Evolutionary conservation across 2,329 filamentous ascomycete genomes (phyloP), one percentile per base, ranked within the genome.

Genomic region (Penicillium hesseltinei): DNA sequence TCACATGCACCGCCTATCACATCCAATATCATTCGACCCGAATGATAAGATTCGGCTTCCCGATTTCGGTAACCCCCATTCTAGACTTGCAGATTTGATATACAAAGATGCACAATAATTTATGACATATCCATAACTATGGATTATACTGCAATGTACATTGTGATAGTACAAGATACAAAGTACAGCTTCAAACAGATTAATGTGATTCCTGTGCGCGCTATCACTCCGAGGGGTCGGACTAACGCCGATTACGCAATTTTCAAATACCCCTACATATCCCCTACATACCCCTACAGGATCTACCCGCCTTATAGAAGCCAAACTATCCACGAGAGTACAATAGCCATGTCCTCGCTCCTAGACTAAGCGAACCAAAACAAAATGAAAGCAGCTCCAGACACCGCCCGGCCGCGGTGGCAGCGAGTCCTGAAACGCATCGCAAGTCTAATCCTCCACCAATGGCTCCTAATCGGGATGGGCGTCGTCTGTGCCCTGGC

Each of bases 381-480:
- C 10, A 19, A 29, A 27, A 56, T 54, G 51, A 11, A 49, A 25
- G 15, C 19, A 35, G 17, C 44, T 21, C 25, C 17, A 6, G 36
- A 42, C 13, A 4, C 27, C 27, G 7, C 44, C 11, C 27, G 10
- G 27, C 42, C 42, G 17, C 44, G 54, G 21, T 58, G 58, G 56
- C 53, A 63, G 33, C 51, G 31, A 40, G 53, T 56, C 25, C 19
- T 57, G n/a, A 70, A 68, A 42, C 62, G 57, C 13, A 59, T 62
- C 33, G 29, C 66, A 5, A 54, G 57, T n/a, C 66, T 73, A 44
- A 62, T 77, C 50, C 64, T 76, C 5, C 80, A 82, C 54, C 86
- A 89, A 74, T 89, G 86, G 83, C 82, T 89, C 55, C 77, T 89
- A 19, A 79, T 88, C 55, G 84, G 81, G 19, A 85, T 89, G 63